Base-by-base conservation (phyloP, 2,329 filamentous ascomycete genomes). In the Fusarium albidum region DNA sequence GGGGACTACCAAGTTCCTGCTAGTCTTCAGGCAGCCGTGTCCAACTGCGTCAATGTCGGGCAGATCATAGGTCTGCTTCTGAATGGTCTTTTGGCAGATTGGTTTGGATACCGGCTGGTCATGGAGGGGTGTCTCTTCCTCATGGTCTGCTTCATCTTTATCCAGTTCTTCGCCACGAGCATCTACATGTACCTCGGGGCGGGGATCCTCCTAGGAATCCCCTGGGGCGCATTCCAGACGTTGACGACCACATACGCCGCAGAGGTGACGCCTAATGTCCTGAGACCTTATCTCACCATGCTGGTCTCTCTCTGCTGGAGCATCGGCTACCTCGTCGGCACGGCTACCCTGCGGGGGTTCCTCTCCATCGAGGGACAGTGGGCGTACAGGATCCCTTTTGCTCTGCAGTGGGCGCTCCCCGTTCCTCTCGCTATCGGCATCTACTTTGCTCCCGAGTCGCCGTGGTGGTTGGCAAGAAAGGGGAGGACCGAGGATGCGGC, bases 261-360 rank as follows among this genome's bases (percentile, higher is more conserved):
- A 1, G 79, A 82, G 34, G 73, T 77, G 31, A 73, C 71, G 27
- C 74, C 74, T 1, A 72, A 65, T 49, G 77, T 75, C 2, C 72
- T 82, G 1, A 73, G 79, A 10, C 71, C 75, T 4, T 81, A 81
- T 41, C 71, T 82, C 6, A 80, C 77, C 9, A 75, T 73, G 5
- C 78, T 78, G 35, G 73, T 77, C 33, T 80, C 81, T 50, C 67
- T 82, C 26, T 81, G 78, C 64, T 81, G 78, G 75, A 75, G 76
- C 11, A 72, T 81, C 12, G 79, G 79, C 9, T 77, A 81, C 39
- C 66, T 82, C 26, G 69, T 79, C 15, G 73, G 73, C 0, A 73
- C 75, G 0, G 74, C 71, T 0, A 73, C 79, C 3, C 67, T 79
- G 4, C 71, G 73, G 12, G 75, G 65, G 4, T 70, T 80, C 38